Percentiles rank a stretch among this genome's conserved stretches.
phyloP scores from a whole-genome alignment of 306 rosid genomes.

The Oemleria cerasiformis region DNA sequence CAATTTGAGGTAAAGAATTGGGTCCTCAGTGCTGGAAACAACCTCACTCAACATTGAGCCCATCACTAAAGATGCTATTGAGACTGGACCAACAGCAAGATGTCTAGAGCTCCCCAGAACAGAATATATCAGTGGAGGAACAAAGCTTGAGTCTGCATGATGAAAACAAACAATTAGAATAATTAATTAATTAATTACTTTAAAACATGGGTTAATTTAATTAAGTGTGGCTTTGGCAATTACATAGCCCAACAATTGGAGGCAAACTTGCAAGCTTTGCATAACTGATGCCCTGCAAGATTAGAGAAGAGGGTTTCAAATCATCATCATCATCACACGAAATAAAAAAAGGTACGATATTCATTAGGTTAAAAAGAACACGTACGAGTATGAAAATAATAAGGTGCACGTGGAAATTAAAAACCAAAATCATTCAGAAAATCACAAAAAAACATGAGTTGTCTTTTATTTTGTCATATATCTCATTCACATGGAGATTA shows the following conservation, averaged over 20 bases:
- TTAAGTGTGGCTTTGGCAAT: constrained; percentile 30
- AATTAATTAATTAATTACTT: background rate
- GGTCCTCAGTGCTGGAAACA: constrained; percentile 58
- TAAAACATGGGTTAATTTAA: background rate
- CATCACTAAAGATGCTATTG: constrained; percentile 95
- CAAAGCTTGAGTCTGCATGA: constrained; percentile 97
- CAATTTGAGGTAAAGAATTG: constrained; percentile 76
- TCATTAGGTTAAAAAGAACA: no score
- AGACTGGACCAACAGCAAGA: constrained; percentile 94
- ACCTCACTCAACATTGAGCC: constrained; percentile 88
- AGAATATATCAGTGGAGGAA: constrained; percentile 86
- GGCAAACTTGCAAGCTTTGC: constrained; percentile 99
- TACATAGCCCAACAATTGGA: constrained; percentile 88
- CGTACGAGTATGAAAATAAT: no score
- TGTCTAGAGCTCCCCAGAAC: constrained; percentile 91
- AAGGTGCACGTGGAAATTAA: no score
- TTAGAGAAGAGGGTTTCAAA: background rate
- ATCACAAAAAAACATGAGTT: background rate
- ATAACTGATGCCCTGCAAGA: constrained; percentile 88
- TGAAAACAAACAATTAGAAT: no score
- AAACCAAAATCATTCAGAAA: background rate
- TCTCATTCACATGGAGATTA: background rate
- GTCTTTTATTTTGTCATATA: background rate
- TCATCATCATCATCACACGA: background rate
- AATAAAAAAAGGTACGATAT: no score